Base-by-base conservation (phyloP, 192 early-diverging fungal species). In the Funneliformis geosporum region DNA sequence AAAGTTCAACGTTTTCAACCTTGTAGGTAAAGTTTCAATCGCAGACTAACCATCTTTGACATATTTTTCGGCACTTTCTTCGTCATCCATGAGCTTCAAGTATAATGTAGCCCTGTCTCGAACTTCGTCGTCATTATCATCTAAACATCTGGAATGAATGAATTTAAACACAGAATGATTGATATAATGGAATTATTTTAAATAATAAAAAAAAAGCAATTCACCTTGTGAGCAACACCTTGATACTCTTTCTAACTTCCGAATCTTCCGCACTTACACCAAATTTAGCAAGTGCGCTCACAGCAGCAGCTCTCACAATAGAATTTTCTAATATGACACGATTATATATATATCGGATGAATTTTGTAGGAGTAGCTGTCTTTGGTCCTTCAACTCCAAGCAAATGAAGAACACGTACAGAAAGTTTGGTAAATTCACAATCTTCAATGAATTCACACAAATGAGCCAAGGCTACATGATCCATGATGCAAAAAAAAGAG, bases 401-500 rank as follows among this genome's bases (percentile, higher is more conserved):
- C 55, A 99, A 87, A 86, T 98, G 94, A 69, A 99, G 86, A 78
- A 98, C 95, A 66, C 97, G 93, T 71, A 99, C 97, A n/a, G 97
- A 96, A 8, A 99, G 89, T 86, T 99, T 98, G 21, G 95, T 95
- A 84, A 97, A 99, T 84, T 99, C 98, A 85, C 98, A 99, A 82
- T 99, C 98, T 83, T 99, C 98, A 81, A 99, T 99, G 77, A 99
- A 98, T 87, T 99, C 98, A 85, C 98, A 99, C 67, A 99, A 88
- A 78, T 98, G 95, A 11, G 94, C 93, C 65, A 99, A 89, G 55
- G 96, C 98, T 89, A 60, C 21, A 4, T 18, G 33, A 33, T 33
- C 33, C 33, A 33, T 33, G 33, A 33, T 2, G 33, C 33, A 33
- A 33, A 18, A 18, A 18, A 18, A 55, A 18, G 16, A 28, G 11